phyloP scores from a whole-genome alignment of 2,329 filamentous ascomycete species.

The Colletotrichum costaricense region DNA sequence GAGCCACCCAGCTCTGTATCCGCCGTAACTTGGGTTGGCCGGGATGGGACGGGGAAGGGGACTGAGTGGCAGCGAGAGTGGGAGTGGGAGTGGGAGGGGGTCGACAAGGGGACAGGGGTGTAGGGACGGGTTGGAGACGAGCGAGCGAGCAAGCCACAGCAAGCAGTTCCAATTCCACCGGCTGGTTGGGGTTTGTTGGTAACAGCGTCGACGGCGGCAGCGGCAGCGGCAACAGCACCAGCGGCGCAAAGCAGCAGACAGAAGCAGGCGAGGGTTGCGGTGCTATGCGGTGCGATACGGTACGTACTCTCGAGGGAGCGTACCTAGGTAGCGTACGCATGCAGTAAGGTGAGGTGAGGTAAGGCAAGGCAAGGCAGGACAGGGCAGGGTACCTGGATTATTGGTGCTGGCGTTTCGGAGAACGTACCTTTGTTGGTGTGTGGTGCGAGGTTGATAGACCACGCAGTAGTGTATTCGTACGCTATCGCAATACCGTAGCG shows the following conservation, averaged over 20 bases:
- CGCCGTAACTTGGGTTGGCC: constrained; percentile 27
- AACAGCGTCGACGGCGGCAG: background rate
- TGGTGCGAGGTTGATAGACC: background rate
- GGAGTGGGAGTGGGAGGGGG: background rate
- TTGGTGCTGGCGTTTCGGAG: constrained; percentile 4
- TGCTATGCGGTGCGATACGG: background rate
- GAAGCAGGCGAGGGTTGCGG: background rate
- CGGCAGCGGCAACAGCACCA: background rate
- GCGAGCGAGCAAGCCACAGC: constrained; percentile 3
- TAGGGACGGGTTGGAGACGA: constrained; percentile 18
- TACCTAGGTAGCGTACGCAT: background rate
- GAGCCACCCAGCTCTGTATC: constrained; percentile 31
- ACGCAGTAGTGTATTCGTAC: too few relatives aligned
- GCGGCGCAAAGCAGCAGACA: background rate
- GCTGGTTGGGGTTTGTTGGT: constrained; percentile 19
- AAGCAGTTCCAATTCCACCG: constrained; percentile 26
- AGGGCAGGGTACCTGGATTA: constrained; percentile 7
- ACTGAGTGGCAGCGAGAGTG: constrained; percentile 7
- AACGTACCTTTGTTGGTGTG: constrained; percentile 20
- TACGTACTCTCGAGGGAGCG: constrained; percentile 1
- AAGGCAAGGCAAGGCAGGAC: background rate
- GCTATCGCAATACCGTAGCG: background rate
- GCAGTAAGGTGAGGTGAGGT: constrained; percentile 4
- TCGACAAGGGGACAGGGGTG: constrained; percentile 20
- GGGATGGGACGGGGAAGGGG: constrained; percentile 26